phyloP scores from a whole-genome alignment of 1,284 basidiomycete species.

The Phylloporus gajari region DNA sequence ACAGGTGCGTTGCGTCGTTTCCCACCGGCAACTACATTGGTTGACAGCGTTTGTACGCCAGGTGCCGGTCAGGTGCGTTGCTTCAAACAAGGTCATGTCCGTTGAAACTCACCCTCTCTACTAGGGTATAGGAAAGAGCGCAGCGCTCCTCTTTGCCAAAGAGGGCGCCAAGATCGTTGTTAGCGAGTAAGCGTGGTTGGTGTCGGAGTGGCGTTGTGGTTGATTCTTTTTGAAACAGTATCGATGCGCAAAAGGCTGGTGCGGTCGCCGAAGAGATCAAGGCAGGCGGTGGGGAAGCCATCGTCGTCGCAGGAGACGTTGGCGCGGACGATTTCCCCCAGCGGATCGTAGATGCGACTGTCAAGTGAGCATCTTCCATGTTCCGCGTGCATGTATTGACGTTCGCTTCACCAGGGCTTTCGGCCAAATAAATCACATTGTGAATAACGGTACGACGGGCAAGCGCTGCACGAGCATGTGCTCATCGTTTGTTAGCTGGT shows the following conservation, averaged over 20 bases:
- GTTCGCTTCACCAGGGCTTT: conserved; percentile 61
- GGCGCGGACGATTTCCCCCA: conserved; percentile 85
- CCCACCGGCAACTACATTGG: neutral
- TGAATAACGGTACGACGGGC: conserved; percentile 75
- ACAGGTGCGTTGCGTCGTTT: conserved; percentile 64
- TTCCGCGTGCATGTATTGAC: neutral
- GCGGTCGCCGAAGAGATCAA: conserved; percentile 81
- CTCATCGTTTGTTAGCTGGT: conserved; percentile 60
- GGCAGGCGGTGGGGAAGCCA: conserved; percentile 75
- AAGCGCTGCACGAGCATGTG: neutral
- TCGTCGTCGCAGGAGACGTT: conserved; percentile 80
- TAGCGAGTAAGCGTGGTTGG: conserved; percentile 68
- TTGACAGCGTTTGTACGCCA: conserved; percentile 35
- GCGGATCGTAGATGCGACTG: conserved; percentile 79
- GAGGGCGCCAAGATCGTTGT: conserved; percentile 90
- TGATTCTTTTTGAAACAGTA: conserved; percentile 51
- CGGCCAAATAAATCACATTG: conserved; percentile 86
- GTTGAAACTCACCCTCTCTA: neutral
- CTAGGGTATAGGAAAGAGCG: conserved; percentile 79
- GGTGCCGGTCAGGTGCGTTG: conserved; percentile 77
- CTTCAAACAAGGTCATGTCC: neutral
- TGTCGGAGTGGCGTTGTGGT: conserved; percentile 1
- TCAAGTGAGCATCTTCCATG: conserved; percentile 63
- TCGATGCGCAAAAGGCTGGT: conserved; percentile 73
- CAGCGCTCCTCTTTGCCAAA: conserved; percentile 81